Evolutionary conservation across 768 basidiomycete species (phyloP).

Genomic region (Gymnopilus junonius): DNA sequence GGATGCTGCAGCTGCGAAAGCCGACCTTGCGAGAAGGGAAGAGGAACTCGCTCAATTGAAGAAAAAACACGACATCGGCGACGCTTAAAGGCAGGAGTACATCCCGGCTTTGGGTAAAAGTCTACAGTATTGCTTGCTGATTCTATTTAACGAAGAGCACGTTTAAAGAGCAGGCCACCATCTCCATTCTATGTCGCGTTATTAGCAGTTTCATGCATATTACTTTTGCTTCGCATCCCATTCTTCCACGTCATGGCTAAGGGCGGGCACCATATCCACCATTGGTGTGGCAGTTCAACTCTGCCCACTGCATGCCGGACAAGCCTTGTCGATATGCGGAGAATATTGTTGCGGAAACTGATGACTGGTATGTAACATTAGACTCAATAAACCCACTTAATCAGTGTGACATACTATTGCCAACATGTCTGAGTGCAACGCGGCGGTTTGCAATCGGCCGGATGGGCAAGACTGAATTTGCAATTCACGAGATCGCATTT

Average conservation of each 20-base stretch:
- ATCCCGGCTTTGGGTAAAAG: background rate
- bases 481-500: constrained; percentile 62
- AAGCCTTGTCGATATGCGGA: constrained; percentile 63
- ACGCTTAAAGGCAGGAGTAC: constrained; percentile 47
- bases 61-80: constrained; percentile 84
- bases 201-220: constrained; percentile 15
- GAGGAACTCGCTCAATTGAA: constrained; percentile 89
- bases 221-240: constrained; percentile 20
- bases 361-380: constrained; percentile 43
- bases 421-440: constrained; percentile 62
- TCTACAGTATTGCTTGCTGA: background rate
- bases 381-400: constrained; percentile 5
- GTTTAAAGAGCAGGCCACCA: background rate
- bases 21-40: constrained; percentile 89
- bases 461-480: constrained; percentile 66
- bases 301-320: constrained; percentile 50
- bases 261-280: background rate
- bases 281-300: constrained; percentile 14
- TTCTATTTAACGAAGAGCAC: constrained; percentile 8
- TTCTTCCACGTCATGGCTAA: constrained; percentile 12
- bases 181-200: constrained; percentile 13
- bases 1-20: constrained; percentile 91
- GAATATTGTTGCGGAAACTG: constrained; percentile 73
- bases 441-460: constrained; percentile 52
- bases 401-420: constrained; percentile 64